Evolutionary conservation across 163 green algal genomes (phyloP).

Genomic region (Chloromonas sp.): DNA sequence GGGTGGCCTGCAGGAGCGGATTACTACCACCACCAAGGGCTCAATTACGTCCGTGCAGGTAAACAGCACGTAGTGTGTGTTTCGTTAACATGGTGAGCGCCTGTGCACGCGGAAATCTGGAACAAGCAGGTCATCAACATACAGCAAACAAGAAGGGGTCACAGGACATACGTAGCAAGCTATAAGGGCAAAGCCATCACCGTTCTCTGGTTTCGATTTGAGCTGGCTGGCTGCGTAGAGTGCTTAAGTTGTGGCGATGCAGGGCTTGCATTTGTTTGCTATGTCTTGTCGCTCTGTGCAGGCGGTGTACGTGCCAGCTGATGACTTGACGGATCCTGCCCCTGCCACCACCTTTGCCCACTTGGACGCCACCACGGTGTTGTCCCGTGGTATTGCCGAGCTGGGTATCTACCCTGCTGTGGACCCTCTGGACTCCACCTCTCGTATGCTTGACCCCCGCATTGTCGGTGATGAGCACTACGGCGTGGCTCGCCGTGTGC

Average conservation of each 20-base stretch:
- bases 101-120: too few relatives aligned
- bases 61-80: neutral
- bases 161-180: too few relatives aligned
- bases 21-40: slow-evolving; percentile 98
- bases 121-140: too few relatives aligned
- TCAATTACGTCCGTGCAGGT: slow-evolving; percentile 99
- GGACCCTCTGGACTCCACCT: slow-evolving; percentile 98
- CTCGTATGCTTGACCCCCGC: slow-evolving; percentile 91
- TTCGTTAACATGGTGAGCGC: too few relatives aligned
- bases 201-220: too few relatives aligned
- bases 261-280: too few relatives aligned
- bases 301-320: slow-evolving; percentile 99
- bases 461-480: slow-evolving; percentile 98
- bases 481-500: slow-evolving; percentile 86
- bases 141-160: too few relatives aligned
- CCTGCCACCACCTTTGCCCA: slow-evolving; percentile 98
- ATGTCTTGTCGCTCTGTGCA: slow-evolving; percentile 29
- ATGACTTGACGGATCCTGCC: slow-evolving; percentile 98
- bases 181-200: too few relatives aligned
- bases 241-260: too few relatives aligned
- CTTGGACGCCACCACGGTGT: slow-evolving; percentile 98
- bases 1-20: slow-evolving; percentile 96
- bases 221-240: too few relatives aligned
- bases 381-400: slow-evolving; percentile 96
- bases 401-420: slow-evolving; percentile 99